Percentiles rank a stretch among this genome's conserved stretches.
phyloP scores from a whole-genome alignment of 2,329 filamentous ascomycete genomes.

The Alternaria brassicicola region DNA sequence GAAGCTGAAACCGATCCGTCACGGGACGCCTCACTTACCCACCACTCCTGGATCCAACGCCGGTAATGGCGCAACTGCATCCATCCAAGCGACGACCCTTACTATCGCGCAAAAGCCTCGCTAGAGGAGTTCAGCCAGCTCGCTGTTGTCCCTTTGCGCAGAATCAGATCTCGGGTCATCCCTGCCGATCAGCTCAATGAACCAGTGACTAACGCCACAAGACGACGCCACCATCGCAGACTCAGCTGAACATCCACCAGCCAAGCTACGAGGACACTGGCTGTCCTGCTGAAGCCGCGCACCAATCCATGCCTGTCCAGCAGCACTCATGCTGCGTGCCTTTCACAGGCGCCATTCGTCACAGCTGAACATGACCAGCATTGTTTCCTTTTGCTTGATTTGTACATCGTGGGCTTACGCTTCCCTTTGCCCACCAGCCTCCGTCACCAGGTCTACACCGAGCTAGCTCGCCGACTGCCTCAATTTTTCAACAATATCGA shows the following conservation, averaged over 20 bases:
- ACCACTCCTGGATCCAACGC: constrained; percentile 3
- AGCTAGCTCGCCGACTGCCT: constrained; percentile 5
- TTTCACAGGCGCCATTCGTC: constrained; percentile 38
- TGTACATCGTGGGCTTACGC: constrained; percentile 35
- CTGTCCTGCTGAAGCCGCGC: constrained; percentile 30
- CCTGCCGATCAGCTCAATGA: constrained; percentile 12
- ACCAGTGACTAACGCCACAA: constrained; percentile 35
- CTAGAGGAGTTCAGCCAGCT: constrained; percentile 22
- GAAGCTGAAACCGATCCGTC: constrained; percentile 20
- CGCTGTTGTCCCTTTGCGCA: constrained; percentile 22
- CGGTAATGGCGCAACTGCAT: constrained; percentile 11
- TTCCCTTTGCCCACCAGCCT: constrained; percentile 18
- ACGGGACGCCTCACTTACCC: constrained; percentile 6
- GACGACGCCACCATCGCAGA: constrained; percentile 37
- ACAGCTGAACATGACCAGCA: constrained; percentile 44
- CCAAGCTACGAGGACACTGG: constrained; percentile 32
- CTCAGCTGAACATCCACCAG: constrained; percentile 40
- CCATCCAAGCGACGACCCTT: constrained; percentile 5
- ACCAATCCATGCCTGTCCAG: constrained; percentile 36
- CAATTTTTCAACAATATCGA: constrained; percentile 7
- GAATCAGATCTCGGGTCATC: constrained; percentile 29
- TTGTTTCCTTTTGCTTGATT: constrained; percentile 16
- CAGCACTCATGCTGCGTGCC: constrained; percentile 41
- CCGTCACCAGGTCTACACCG: constrained; percentile 18
- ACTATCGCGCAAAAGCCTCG: constrained; percentile 13